phyloP scores from a whole-genome alignment of 768 basidiomycete species.

The Ramaria sp. region DNA sequence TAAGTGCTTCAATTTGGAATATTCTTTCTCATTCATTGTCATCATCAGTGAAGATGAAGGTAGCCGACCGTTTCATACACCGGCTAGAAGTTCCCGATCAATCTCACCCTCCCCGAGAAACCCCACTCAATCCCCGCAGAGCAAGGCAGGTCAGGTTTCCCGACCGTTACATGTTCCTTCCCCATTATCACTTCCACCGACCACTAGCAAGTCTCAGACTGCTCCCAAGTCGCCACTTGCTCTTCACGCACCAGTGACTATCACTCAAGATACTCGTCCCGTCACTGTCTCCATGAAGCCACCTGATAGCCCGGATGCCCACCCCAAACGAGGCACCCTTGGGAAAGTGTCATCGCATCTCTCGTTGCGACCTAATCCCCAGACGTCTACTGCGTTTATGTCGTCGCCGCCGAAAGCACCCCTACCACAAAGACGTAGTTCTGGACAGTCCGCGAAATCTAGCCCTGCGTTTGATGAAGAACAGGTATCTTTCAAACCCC shows the following conservation, averaged over 20 bases:
- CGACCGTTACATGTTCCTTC: slow-evolving; percentile 15
- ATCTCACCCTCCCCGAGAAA: background rate
- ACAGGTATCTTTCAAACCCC: slow-evolving; percentile 5
- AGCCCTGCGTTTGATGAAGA: background rate
- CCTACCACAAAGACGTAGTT: slow-evolving; percentile 1
- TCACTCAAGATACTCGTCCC: background rate
- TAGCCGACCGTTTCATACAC: background rate
- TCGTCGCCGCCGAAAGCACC: background rate
- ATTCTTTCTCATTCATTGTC: background rate
- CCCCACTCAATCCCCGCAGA: background rate
- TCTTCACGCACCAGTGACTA: background rate
- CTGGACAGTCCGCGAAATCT: background rate
- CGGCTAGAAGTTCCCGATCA: background rate
- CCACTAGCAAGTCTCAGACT: slow-evolving; percentile 18
- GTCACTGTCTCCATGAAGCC: background rate
- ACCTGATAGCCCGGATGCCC: background rate
- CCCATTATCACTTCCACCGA: slow-evolving; percentile 24
- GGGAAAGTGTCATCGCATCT: background rate
- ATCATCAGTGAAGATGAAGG: slow-evolving; percentile 7
- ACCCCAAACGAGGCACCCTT: background rate
- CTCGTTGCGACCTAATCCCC: background rate
- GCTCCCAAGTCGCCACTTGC: background rate
- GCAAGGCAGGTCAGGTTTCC: background rate
- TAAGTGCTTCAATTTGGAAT: background rate
- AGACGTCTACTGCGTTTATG: background rate